Evolutionary conservation across 352 stramenopile species (phyloP), one percentile per base, ranked within the genome.

Genomic region (Pythium pyrilobum): DNA sequence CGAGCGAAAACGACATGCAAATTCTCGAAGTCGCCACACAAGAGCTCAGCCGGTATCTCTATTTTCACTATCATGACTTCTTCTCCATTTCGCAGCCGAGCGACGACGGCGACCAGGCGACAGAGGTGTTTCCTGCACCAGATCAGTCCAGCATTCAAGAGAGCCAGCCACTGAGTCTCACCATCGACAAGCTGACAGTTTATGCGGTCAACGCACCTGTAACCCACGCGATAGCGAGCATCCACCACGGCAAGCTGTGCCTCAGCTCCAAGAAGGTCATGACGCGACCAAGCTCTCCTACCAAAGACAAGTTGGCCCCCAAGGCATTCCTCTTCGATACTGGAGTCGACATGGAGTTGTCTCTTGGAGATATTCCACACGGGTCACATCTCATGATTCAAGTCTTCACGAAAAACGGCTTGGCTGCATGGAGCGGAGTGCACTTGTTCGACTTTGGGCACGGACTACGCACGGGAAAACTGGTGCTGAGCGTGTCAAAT

Each of bases 371-470:
- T 41, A 77, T 95, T 20, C 83, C 83, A 4, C 81, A 91, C 34
- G 85, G 83, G 2, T 85, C 81, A 2, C 82, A 91, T 38, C 46
- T 93, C 12, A 70, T 78, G 8, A 61, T 94, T 32, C 63, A 82
- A 2, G 65, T 92, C 28, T 60, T 63, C 20, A 69, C 58, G 3
- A 91, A 85, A 40, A 49, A 62, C 36, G 62, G 64, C 18, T 20
- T 63, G 0, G 45, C 71, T 37, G 81, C 63, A 16, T 95, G 85
- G 85, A 81, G 67, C 13, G 85, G 81, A 3, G 38, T 89, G 10
- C 77, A 92, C 21, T 53, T 93, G 9, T 92, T 95, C 25, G 81
- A 92, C 41, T 95, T 93, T 56, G 76, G 84, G 2, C 82, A 95
- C 36, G 72, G 63, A 0, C 54, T 95, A 38, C 64, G 81, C 28